A percentile compares a stretch with the other conserved stretches of the same genome.
phyloP scores from a whole-genome alignment of 306 rosid genomes.

The Adenanthera pavonina region DNA sequence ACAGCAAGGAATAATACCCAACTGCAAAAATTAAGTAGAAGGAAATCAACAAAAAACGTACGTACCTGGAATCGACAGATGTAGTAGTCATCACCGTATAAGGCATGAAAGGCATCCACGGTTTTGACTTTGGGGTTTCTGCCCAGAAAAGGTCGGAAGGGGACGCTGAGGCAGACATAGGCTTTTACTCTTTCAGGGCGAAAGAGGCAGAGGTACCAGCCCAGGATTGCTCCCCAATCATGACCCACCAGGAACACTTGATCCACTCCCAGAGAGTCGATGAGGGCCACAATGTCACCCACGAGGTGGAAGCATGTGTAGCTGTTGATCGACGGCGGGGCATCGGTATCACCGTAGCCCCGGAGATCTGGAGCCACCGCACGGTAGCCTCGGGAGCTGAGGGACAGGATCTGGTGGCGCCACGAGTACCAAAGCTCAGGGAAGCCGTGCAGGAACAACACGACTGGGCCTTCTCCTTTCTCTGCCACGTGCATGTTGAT shows the following conservation, averaged over 20 bases:
- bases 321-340: neutral
- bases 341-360: slow-evolving; percentile 49
- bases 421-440: slow-evolving; percentile 56
- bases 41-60: neutral
- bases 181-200: slow-evolving; percentile 41
- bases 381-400: slow-evolving; percentile 43
- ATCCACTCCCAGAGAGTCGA: slow-evolving; percentile 17
- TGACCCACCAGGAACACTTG: slow-evolving; percentile 48
- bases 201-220: slow-evolving; percentile 50
- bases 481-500: slow-evolving; percentile 52
- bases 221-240: slow-evolving; percentile 51
- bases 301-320: slow-evolving; percentile 40
- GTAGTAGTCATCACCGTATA: slow-evolving; percentile 49
- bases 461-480: slow-evolving; percentile 51
- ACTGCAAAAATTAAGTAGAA: too few species aligned
- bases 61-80: slow-evolving; percentile 51
- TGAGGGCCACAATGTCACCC: slow-evolving; percentile 38
- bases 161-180: slow-evolving; percentile 48
- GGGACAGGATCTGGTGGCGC: slow-evolving; percentile 50
- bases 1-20: too few species aligned
- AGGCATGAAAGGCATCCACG: slow-evolving; percentile 37
- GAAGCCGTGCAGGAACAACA: slow-evolving; percentile 55
- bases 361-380: slow-evolving; percentile 50
- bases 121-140: slow-evolving; percentile 35
- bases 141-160: slow-evolving; percentile 9